Evolutionary conservation across 495 filamentous ascomycete genomes (phyloP).

Genomic region (Trichoderma parareesei): DNA sequence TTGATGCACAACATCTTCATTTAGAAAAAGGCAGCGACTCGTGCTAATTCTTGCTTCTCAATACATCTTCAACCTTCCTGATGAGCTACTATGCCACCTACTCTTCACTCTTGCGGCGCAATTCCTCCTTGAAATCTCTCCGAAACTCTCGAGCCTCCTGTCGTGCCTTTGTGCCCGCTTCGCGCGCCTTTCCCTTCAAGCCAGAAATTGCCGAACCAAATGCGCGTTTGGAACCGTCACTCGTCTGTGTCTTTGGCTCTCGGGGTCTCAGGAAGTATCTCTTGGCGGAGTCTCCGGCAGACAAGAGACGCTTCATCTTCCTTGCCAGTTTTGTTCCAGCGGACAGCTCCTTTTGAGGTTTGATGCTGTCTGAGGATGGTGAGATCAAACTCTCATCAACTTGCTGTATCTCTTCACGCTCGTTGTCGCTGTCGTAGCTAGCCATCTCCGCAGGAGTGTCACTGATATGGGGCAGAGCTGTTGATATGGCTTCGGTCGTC

Average conservation of each 20-base stretch:
- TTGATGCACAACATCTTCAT: too few species aligned
- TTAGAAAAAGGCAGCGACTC: too few species aligned
- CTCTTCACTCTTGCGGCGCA: neutral
- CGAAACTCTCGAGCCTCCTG: neutral
- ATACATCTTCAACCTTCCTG: neutral
- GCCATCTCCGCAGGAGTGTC: neutral
- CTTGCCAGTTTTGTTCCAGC: neutral
- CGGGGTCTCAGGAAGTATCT: neutral
- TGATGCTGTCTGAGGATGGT: neutral
- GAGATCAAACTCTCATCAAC: neutral
- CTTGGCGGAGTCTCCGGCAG: neutral
- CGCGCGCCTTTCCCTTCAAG: slow-evolving; percentile 1
- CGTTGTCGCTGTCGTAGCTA: neutral
- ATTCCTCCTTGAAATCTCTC: neutral
- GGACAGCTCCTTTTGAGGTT: neutral
- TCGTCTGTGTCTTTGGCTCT: neutral
- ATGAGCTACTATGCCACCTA: neutral
- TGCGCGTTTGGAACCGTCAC: neutral
- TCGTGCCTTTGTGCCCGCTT: neutral
- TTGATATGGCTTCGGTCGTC: neutral
- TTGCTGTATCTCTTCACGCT: neutral
- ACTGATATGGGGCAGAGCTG: neutral
- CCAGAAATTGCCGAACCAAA: neutral
- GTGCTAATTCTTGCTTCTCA: too few species aligned
- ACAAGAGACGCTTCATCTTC: neutral